Evolutionary conservation across 1,139 yeast species (phyloP).

Genomic region (Pneumocystis carinii): DNA sequence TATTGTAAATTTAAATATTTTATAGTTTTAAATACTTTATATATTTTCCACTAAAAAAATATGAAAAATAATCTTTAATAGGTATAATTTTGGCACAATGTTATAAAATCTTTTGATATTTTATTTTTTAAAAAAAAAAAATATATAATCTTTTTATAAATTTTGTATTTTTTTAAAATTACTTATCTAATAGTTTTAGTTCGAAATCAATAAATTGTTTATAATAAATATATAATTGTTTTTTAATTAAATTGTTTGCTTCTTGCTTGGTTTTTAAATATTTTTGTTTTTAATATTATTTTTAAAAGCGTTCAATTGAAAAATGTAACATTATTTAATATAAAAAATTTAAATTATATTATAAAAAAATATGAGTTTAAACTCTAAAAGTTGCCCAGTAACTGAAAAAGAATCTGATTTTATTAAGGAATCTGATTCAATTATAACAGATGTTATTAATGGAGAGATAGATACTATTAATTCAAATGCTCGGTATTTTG

Average conservation of each 20-base stretch:
- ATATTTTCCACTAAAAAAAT: neutral
- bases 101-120: neutral
- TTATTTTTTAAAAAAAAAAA: neutral
- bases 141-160: no score
- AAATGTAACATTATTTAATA: no score
- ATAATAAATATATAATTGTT: no score
- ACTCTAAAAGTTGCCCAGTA: neutral
- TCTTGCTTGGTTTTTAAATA: no score
- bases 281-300: no score
- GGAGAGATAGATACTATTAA: conserved; percentile 11
- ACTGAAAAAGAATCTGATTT: neutral
- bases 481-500: conserved; percentile 9
- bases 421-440: neutral
- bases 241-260: no score
- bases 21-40: neutral
- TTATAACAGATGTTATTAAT: conserved; percentile 6
- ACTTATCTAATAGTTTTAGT: no score
- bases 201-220: no score
- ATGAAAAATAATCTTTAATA: neutral
- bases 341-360: neutral
- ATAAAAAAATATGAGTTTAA: neutral
- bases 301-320: no score
- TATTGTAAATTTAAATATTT: neutral
- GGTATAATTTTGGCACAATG: neutral
- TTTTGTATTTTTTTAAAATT: no score